These are phyloP conservation scores for Metschnikowia reukaufii DNA, from an alignment of 805 yeast species.

Conservation along the genomic window DNA sequence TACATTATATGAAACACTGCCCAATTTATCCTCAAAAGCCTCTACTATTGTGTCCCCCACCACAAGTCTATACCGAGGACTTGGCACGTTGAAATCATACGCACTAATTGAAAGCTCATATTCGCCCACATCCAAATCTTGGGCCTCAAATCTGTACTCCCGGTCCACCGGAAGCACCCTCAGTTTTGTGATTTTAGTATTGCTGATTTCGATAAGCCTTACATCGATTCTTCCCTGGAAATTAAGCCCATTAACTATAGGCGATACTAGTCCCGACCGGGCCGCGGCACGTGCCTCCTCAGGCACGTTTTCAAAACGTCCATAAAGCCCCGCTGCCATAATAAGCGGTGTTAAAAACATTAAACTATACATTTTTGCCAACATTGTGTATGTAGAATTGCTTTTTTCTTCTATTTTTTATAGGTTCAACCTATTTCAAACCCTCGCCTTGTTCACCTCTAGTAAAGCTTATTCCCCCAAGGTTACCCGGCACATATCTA, in stretches of 20 bases:
- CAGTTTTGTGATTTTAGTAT: background rate
- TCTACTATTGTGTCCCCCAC: conserved; percentile 24
- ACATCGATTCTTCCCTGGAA: conserved; percentile 34
- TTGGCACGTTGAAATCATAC: conserved; percentile 34
- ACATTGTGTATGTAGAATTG: no score
- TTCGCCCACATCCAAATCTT: conserved; percentile 29
- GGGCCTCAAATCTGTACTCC: conserved; percentile 27
- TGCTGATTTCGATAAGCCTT: conserved; percentile 16
- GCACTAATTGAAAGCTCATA: conserved; percentile 36
- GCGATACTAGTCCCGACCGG: conserved; percentile 7
- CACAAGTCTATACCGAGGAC: conserved; percentile 27
- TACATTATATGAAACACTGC: conserved; percentile 17
- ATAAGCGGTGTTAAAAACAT: background rate
- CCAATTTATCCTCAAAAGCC: conserved; percentile 27
- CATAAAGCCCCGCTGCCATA: conserved; percentile 21
- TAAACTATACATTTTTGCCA: background rate
- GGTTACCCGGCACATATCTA: conserved; percentile 27
- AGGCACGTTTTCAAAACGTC: conserved; percentile 32
- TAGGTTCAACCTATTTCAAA: no score
- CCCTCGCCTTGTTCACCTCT: background rate
- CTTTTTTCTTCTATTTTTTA: background rate
- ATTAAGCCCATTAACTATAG: conserved; percentile 36
- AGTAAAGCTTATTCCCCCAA: background rate
- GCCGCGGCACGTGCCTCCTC: conserved; percentile 17
- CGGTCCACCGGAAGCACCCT: conserved; percentile 21